Base-by-base conservation (phyloP, 345 rosid species). In the Cardamine resedifolia region DNA sequence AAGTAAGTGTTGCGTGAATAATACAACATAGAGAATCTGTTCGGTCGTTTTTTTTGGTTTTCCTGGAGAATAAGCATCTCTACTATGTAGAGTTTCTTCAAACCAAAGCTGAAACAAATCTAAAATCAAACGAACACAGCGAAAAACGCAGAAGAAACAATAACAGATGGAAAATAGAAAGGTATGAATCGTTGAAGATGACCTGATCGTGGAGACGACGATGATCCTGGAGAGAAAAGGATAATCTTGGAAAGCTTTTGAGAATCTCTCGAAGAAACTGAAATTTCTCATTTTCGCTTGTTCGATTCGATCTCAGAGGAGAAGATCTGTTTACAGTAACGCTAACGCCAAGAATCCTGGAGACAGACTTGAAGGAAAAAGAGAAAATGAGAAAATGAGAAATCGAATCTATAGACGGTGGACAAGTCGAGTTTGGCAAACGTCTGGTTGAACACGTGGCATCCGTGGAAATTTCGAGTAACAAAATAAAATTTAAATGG, bases 181-280 rank as follows among this genome's bases (percentile, higher is more conserved):
- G 65, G 0, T 45, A 36, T 1, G 44, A 57, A 55, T 24, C 49
- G 41, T 23, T 11, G 73, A 58, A 12, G 47, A 21, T 2, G 30
- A 91, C 99, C 98, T 83, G 84, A 96, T 74, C 36, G 99, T 75
- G 86, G 89, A 86, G 83, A 92, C 75, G 66, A 90, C 79, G 71
- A 90, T 3, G 30, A 92, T 80, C 73, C 87, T 83, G 31, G 98
- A 79, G 71, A 92, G 81, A 34, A 82, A 82, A 70, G 97, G 91
- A 73, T 84, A 63, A 34, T 87, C 98, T 47, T 82, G 83, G 73
- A 86, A 87, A 53, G 85, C 85, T 76, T 81, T 83, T 12, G 94
- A 83, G 80, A 85, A 66, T 76, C 90, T 75, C 62, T 84, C 80
- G 72, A 72, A 83, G 68, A 90, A n/a, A 45, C 75, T 82, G 60